Conservation (phyloP, 1,139 yeast genomes). For the Geotrichum cucujoidarum region DNA sequence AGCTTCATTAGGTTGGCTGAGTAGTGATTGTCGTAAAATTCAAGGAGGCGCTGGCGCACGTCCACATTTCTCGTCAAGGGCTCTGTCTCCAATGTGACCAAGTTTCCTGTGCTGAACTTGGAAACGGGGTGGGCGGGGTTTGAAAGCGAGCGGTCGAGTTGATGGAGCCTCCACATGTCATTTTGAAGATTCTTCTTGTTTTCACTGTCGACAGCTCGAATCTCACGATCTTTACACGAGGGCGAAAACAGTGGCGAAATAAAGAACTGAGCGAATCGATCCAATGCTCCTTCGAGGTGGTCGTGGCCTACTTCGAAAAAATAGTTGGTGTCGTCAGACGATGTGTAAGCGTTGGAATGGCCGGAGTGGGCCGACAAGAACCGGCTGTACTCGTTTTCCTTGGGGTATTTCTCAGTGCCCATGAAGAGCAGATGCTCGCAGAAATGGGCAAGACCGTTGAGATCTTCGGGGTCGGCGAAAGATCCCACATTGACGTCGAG, state of each 20-base stretch:
- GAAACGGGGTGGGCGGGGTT: constrained; percentile 67
- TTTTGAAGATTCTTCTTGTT: constrained; percentile 89
- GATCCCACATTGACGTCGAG: constrained; percentile 90
- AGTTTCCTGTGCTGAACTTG: constrained; percentile 72
- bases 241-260: constrained; percentile 76
- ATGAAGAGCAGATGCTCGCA: constrained; percentile 92
- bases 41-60: constrained; percentile 63
- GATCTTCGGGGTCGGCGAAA: constrained; percentile 65
- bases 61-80: constrained; percentile 51
- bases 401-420: constrained; percentile 94
- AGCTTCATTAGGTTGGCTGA: constrained; percentile 82
- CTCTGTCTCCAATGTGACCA: constrained; percentile 51
- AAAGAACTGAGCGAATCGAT: constrained; percentile 89
- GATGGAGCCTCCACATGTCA: constrained; percentile 84
- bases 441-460: constrained; percentile 92
- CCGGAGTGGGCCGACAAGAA: constrained; percentile 71
- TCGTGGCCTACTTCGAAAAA: constrained; percentile 78
- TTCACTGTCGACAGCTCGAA: constrained; percentile 92
- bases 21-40: constrained; percentile 55
- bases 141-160: constrained; percentile 69
- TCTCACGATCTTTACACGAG: constrained; percentile 83
- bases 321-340: constrained; percentile 85
- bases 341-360: constrained; percentile 76
- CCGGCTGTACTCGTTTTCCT: constrained; percentile 80
- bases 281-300: constrained; percentile 79